Percentiles rank a stretch among this genome's conserved stretches.
These are phyloP conservation scores for Aspergillus sp. DNA, from an alignment of 2,329 filamentous ascomycete genomes.

Conservation along the genomic window DNA sequence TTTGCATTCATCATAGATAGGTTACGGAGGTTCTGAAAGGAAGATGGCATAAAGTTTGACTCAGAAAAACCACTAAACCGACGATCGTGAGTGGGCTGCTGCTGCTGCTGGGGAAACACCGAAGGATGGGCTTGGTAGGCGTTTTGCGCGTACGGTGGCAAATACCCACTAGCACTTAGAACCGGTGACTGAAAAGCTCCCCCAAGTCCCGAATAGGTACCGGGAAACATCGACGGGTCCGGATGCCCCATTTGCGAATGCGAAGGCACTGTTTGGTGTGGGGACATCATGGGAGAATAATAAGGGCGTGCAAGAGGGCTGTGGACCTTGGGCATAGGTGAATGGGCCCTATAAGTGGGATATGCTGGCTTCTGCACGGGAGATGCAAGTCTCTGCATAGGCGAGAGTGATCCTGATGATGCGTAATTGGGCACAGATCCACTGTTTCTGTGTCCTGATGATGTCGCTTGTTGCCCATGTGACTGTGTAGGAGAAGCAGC, in stretches of 20 bases:
- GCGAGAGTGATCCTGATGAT: background rate
- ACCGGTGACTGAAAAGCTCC: background rate
- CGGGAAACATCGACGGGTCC: constrained; percentile 14
- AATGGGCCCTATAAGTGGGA: constrained; percentile 5
- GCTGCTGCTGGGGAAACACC: background rate
- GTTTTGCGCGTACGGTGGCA: constrained; percentile 27
- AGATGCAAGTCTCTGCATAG: constrained; percentile 10
- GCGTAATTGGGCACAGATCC: background rate
- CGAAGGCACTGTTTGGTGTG: constrained; percentile 11
- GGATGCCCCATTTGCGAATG: constrained; percentile 19
- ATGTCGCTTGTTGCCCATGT: constrained; percentile 8
- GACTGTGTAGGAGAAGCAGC: constrained; percentile 10
- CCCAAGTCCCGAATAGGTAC: constrained; percentile 12
- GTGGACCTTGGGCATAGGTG: constrained; percentile 26
- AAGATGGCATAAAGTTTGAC: constrained; percentile 23
- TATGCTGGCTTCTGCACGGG: constrained; percentile 8
- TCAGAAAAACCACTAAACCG: constrained; percentile 25
- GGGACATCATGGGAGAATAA: constrained; percentile 30
- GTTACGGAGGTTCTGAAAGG: constrained; percentile 27
- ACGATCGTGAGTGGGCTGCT: constrained; percentile 20
- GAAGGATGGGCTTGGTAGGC: constrained; percentile 10
- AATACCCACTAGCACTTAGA: constrained; percentile 13
- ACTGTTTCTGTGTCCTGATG: constrained; percentile 5
- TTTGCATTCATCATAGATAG: constrained; percentile 17
- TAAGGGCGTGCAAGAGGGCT: constrained; percentile 33